Evolutionary conservation across 2,329 filamentous ascomycete species (phyloP).

Genomic region (Cladosporium sp.): DNA sequence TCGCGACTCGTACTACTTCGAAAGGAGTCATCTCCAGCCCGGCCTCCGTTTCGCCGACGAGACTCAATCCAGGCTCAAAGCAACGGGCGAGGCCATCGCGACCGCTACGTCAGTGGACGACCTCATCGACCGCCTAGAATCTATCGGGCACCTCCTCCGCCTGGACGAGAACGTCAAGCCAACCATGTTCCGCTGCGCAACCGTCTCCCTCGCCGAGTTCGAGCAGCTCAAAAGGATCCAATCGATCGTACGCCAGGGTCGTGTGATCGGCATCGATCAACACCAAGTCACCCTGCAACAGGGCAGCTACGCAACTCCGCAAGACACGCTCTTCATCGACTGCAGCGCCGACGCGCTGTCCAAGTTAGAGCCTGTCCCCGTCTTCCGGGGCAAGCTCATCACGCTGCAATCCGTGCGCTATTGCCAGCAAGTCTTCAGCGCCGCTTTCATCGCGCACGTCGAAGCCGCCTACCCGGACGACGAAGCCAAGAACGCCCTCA

Average conservation of each 20-base stretch:
- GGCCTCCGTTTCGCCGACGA: slow-evolving; percentile 3
- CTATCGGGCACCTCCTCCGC: slow-evolving; percentile 6
- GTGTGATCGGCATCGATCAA: slow-evolving; percentile 10
- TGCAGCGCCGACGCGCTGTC: slow-evolving; percentile 16
- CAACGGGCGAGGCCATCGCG: slow-evolving; percentile 11
- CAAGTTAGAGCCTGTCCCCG: slow-evolving; percentile 11
- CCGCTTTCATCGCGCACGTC: slow-evolving; percentile 20
- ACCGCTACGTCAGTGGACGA: slow-evolving; percentile 15
- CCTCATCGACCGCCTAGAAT: slow-evolving; percentile 10
- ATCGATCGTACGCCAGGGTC: slow-evolving; percentile 16
- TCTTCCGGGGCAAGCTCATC: slow-evolving; percentile 16
- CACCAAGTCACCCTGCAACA: slow-evolving; percentile 14
- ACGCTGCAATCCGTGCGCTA: slow-evolving; percentile 18
- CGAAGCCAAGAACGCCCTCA: slow-evolving; percentile 16
- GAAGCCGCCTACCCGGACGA: slow-evolving; percentile 16
- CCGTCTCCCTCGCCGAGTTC: slow-evolving; percentile 16
- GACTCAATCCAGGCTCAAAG: neutral
- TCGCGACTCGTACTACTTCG: slow-evolving; percentile 17
- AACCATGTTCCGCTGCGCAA: slow-evolving; percentile 18
- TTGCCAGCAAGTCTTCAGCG: slow-evolving; percentile 22
- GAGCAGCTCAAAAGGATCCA: slow-evolving; percentile 15
- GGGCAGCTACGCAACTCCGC: slow-evolving; percentile 1
- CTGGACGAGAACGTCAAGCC: slow-evolving; percentile 14
- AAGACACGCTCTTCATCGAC: slow-evolving; percentile 20
- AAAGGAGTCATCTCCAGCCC: slow-evolving; percentile 15